phyloP scores from a whole-genome alignment of 371 early-diverging fungal genomes.

The Saksenaea vasiformis region DNA sequence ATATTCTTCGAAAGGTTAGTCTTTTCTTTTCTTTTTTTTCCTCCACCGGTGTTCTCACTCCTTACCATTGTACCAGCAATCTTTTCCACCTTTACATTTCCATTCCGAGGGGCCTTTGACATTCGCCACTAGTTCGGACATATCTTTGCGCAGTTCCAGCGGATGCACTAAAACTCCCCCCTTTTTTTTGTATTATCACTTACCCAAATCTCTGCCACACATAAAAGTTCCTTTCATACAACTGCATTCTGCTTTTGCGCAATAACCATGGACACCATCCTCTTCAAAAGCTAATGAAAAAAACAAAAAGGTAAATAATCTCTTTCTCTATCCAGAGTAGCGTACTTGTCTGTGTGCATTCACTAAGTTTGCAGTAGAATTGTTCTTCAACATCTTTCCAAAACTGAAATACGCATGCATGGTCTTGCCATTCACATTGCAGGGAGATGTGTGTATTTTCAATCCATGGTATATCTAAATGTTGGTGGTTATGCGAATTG shows the following conservation, averaged over 20 bases:
- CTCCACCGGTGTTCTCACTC: constrained; percentile 6
- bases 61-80: constrained; percentile 59
- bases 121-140: constrained; percentile 48
- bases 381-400: constrained; percentile 62
- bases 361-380: constrained; percentile 57
- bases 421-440: constrained; percentile 45
- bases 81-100: constrained; percentile 53
- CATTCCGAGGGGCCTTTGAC: constrained; percentile 51
- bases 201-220: constrained; percentile 63
- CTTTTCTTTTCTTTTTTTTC: background rate
- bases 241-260: constrained; percentile 49
- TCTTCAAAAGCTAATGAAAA: constrained; percentile 23
- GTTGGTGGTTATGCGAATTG: background rate
- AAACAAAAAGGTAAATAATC: background rate
- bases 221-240: constrained; percentile 59
- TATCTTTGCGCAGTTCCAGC: constrained; percentile 29
- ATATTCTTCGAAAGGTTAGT: constrained; percentile 35
- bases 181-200: background rate
- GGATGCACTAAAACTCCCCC: background rate
- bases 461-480: constrained; percentile 52
- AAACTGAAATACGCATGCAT: constrained; percentile 51
- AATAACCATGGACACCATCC: constrained; percentile 44
- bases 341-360: constrained; percentile 52
- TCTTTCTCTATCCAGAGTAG: constrained; percentile 11
- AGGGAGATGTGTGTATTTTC: constrained; percentile 51